These are phyloP conservation scores for Candolleomyces eurysporus DNA, from an alignment of 768 basidiomycete species.

Conservation along the genomic window DNA sequence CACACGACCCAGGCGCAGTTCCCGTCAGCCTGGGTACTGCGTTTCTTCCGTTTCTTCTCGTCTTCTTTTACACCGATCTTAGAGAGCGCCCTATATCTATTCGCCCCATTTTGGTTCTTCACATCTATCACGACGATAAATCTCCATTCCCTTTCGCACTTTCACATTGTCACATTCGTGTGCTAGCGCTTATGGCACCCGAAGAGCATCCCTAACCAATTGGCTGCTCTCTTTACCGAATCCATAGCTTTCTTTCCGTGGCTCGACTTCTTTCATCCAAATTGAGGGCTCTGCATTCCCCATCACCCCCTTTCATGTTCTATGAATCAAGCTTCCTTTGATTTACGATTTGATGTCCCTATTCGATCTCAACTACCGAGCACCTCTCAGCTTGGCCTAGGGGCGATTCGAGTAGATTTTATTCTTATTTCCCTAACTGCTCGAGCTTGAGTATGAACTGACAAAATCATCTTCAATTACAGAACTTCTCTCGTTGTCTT, in stretches of 20 bases:
- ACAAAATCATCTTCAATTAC: constrained; percentile 4
- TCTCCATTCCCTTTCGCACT: not conserved
- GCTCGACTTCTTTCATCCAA: not conserved
- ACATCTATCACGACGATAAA: not conserved
- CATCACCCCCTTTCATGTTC: not conserved
- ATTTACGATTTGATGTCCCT: not conserved
- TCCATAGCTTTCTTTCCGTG: not conserved
- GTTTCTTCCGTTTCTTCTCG: not conserved
- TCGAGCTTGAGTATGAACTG: not conserved
- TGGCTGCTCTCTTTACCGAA: not conserved
- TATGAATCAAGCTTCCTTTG: not conserved
- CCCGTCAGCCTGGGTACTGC: not conserved
- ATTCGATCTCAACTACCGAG: not conserved
- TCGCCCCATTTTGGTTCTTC: constrained; percentile 3
- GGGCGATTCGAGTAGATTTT: not conserved
- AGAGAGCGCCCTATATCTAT: not conserved
- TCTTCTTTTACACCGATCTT: not conserved
- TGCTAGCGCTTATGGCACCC: not conserved
- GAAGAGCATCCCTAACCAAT: constrained; percentile 1
- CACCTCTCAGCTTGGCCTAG: not conserved
- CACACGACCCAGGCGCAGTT: not conserved
- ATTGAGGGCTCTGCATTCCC: not conserved
- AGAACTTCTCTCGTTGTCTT: constrained; percentile 42
- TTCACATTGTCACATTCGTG: not conserved
- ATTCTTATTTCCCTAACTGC: not conserved